Evolutionary conservation across 352 stramenopile genomes (phyloP), one percentile per base, ranked within the genome.

Genomic region (Globisporangium abappressorium): DNA sequence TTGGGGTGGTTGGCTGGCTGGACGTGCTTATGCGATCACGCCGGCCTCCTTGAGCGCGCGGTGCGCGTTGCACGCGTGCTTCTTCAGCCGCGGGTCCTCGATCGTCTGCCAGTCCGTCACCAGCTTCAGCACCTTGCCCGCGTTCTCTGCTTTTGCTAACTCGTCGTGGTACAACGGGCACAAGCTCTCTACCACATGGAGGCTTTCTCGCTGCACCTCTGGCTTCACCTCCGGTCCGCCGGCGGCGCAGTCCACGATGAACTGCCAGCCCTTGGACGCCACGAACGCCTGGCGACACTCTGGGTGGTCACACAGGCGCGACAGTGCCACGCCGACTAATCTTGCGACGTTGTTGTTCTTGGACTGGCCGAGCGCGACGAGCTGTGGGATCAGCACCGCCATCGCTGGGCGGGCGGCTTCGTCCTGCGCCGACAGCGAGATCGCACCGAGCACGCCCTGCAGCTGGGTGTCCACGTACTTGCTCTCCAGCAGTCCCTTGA

Each of bases 121-220:
- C 54, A 95, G 71, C 24, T 72, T 47, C 36, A 95, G 71, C 41
- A 95, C 83, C 24, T 86, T 78, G 12, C 62, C 66, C 22, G 87
- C 84, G 47, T 71, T 86, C 20, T 77, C 70, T 11, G 87, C 81
- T 67, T 91, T 90, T 66, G 85, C 80, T 55, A 94, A 73, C 64
- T 95, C 85, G 56, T 93, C 82, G 51, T 90, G 82, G 69, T 94
- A 95, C 70, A 93, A 67, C 70, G 85, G 80, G 51, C 87, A 94
- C 59, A 95, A 80, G 65, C 78, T 91, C 77, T 93, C 85, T 80
- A 95, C 84, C 69, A 95, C 85, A 77, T 89, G 85, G 67, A 95
- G 83, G 77, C 87, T 94, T 65, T 91, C 85, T 59, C 87, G 84
- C 66, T 95, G 87, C 68, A 93, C 79, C 51, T 95, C 87, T 8